Conservation (phyloP, 1,284 basidiomycete species). For the Microbotryum lychnidis-dioicae region DNA sequence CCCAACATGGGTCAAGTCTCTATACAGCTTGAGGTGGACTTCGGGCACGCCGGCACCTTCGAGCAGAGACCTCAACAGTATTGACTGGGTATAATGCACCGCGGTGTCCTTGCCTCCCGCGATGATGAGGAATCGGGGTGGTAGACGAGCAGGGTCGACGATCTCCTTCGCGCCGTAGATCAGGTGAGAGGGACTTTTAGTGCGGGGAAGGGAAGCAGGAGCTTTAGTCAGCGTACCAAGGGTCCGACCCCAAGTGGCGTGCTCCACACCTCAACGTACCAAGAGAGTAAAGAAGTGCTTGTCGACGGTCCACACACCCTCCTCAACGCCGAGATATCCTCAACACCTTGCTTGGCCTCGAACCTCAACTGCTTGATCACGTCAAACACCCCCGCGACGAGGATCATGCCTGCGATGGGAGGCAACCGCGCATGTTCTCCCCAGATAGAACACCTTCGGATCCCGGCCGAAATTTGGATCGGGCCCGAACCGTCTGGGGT, state of each 20-base stretch:
- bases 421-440: slow-evolving; percentile 20
- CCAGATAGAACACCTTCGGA: slow-evolving; percentile 20
- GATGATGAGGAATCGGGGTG: slow-evolving; percentile 37
- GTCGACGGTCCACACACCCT: slow-evolving; percentile 7
- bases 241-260: neutral
- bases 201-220: slow-evolving; percentile 21
- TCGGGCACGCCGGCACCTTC: slow-evolving; percentile 36
- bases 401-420: slow-evolving; percentile 28
- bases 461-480: slow-evolving; percentile 19
- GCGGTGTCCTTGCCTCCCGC: slow-evolving; percentile 38
- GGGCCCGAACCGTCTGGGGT: neutral
- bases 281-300: slow-evolving; percentile 9
- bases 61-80: slow-evolving; percentile 38
- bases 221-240: neutral
- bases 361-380: slow-evolving; percentile 30
- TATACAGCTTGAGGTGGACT: slow-evolving; percentile 38
- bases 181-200: slow-evolving; percentile 39
- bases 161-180: slow-evolving; percentile 38
- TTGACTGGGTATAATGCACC: slow-evolving; percentile 38
- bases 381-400: slow-evolving; percentile 31
- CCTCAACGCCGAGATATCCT: slow-evolving; percentile 18
- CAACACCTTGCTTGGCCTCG: slow-evolving; percentile 23
- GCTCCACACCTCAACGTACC: slow-evolving; percentile 5
- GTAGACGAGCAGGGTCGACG: slow-evolving; percentile 36
- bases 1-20: slow-evolving; percentile 27